These are phyloP conservation scores for Lepidium aucheri DNA, from an alignment of 345 rosid species.

Conservation along the genomic window DNA sequence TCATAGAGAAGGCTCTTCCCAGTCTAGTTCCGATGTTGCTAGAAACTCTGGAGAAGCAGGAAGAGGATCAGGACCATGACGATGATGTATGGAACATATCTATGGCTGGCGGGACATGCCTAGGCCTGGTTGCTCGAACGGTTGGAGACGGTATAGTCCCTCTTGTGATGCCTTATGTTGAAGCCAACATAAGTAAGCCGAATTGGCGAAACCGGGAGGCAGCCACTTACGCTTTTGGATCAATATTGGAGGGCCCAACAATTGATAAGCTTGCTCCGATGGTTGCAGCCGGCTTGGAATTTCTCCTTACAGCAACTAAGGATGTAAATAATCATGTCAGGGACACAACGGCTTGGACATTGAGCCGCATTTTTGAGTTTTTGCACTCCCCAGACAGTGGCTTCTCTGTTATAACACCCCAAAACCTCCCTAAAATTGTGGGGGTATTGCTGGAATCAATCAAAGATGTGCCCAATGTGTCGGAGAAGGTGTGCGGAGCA, in stretches of 20 bases:
- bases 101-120: constrained; percentile 98
- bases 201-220: constrained; percentile 93
- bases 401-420: constrained; percentile 57
- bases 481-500: constrained; percentile 93
- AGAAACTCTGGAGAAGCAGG: constrained; percentile 87
- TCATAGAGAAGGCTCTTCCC: constrained; percentile 75
- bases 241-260: constrained; percentile 86
- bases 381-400: constrained; percentile 69
- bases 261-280: constrained; percentile 67
- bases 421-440: constrained; percentile 54
- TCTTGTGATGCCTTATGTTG: constrained; percentile 91
- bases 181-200: constrained; percentile 54
- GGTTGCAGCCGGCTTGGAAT: constrained; percentile 68
- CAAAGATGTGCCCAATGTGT: constrained; percentile 74
- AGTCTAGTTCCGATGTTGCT: constrained; percentile 71
- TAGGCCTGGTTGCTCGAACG: constrained; percentile 88
- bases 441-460: constrained; percentile 64
- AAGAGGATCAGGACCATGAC: constrained; percentile 91
- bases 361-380: constrained; percentile 83
- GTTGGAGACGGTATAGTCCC: constrained; percentile 87
- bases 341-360: constrained; percentile 96
- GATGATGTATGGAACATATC: constrained; percentile 82
- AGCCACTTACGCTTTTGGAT: constrained; percentile 92
- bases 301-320: constrained; percentile 69
- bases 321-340: constrained; percentile 88